Conservation (phyloP, 2,329 filamentous ascomycete species). For the Uncinocarpus reesii region DNA sequence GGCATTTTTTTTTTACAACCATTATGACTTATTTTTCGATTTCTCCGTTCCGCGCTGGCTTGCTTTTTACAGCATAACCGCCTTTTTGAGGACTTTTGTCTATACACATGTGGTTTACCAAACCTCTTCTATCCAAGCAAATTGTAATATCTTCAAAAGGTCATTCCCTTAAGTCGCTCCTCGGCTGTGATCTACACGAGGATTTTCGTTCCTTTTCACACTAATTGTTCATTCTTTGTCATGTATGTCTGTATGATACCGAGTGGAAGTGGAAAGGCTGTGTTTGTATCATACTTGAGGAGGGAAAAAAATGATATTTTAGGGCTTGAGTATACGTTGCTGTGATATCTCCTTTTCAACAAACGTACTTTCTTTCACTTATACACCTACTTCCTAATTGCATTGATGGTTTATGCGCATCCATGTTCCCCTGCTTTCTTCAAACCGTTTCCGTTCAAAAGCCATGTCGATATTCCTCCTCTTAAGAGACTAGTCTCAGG, state of each 20-base stretch:
- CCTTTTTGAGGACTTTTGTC: neutral
- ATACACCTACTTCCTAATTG: neutral
- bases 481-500: no score
- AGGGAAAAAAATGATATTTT: neutral
- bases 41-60: neutral
- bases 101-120: neutral
- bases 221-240: neutral
- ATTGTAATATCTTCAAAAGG: neutral
- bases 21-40: neutral
- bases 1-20: neutral
- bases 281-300: constrained; percentile 9
- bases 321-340: neutral
- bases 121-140: neutral
- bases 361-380: neutral
- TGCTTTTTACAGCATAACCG: neutral
- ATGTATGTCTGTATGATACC: constrained; percentile 11
- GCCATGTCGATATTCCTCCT: no score
- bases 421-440: no score
- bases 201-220: neutral
- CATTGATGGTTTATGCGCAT: neutral
- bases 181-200: no score
- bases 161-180: neutral
- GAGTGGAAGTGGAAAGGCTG: neutral
- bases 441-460: no score
- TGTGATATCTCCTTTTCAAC: neutral